These are phyloP conservation scores for Aspergillus sclerotioniger DNA, from an alignment of 495 filamentous ascomycete species.

Conservation along the genomic window DNA sequence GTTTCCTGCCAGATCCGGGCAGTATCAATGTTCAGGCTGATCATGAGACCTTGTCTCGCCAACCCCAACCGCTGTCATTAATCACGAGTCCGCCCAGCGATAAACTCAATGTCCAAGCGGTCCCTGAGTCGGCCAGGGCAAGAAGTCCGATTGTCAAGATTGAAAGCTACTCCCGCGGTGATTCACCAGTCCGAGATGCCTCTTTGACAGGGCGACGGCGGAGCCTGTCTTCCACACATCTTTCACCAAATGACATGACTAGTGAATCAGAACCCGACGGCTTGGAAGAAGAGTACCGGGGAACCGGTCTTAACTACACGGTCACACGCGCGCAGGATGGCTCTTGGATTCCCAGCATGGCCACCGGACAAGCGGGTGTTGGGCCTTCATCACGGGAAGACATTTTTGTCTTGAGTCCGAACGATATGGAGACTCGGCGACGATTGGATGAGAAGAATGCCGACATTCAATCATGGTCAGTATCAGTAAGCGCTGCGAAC, in stretches of 20 bases:
- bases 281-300: conserved; percentile 16
- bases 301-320: conserved; percentile 14
- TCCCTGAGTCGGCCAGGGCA: conserved; percentile 27
- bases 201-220: conserved; percentile 24
- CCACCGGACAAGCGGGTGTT: conserved; percentile 38
- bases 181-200: conserved; percentile 42
- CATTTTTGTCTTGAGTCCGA: conserved; percentile 43
- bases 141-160: conserved; percentile 49
- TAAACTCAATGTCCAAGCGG: conserved; percentile 14
- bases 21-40: conserved; percentile 6
- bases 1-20: conserved; percentile 15
- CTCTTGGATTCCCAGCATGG: conserved; percentile 30
- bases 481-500: conserved; percentile 38
- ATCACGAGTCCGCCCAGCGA: conserved; percentile 26
- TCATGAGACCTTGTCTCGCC: conserved; percentile 2
- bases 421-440: conserved; percentile 41
- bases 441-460: conserved; percentile 42
- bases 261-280: conserved; percentile 34
- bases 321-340: conserved; percentile 31
- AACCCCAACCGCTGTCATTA: conserved; percentile 16
- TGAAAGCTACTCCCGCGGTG: conserved; percentile 44
- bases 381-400: conserved; percentile 39
- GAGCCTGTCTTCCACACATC: conserved; percentile 39
- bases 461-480: conserved; percentile 47
- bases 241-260: conserved; percentile 34